Evolutionary conservation across 1,284 basidiomycete species (phyloP), one percentile per base, ranked within the genome.

Genomic region (Pseudozyma sp.): DNA sequence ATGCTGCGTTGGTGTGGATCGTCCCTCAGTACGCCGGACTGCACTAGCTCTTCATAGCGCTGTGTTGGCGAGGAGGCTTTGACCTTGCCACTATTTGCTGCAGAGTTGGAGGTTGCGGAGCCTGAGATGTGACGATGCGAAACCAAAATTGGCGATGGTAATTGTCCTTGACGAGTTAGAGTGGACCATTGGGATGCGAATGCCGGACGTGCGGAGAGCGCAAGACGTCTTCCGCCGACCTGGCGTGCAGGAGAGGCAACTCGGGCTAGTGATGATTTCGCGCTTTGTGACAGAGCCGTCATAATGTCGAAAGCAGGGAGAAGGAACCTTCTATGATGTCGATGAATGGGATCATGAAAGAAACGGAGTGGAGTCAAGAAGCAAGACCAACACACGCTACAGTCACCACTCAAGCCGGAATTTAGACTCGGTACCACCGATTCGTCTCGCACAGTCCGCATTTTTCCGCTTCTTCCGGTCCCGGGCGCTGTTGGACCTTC

Each of bases 1-100:
- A 98, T 96, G 38, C 88, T 88, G 38, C 90, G 90, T 85, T 99
- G 96, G 86, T 95, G 91, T 9, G 89, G 88, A 83, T 99, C 96
- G 53, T 91, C 88, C 19, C 89, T 88, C 50, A 99, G 87, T 1
- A 89, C 85, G 14, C 93, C 92, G n/a, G 87, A 85, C 6, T 89
- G 86, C 50, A 97, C 89, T 49, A 96, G 89, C 73, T 89, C 87
- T 73, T 91, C 88, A 86, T 98, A 98, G 56, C 91, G 90, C 42
- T 88, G 85, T 52, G 90, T 86, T 8, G 93, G 93, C 10, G 53
- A 64, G 18, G 52, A 34, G 5, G 65, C 68, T 35, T 69, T 70
- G 47, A 13, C 21, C 13, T 66, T 70, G 51, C 47, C 39, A 7
- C 53, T 44, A 18, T 63, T 61, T 16, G 61, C 60, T 0, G 61